Conservation (phyloP, 1,139 yeast genomes). For the Kluyveromyces sp. region DNA sequence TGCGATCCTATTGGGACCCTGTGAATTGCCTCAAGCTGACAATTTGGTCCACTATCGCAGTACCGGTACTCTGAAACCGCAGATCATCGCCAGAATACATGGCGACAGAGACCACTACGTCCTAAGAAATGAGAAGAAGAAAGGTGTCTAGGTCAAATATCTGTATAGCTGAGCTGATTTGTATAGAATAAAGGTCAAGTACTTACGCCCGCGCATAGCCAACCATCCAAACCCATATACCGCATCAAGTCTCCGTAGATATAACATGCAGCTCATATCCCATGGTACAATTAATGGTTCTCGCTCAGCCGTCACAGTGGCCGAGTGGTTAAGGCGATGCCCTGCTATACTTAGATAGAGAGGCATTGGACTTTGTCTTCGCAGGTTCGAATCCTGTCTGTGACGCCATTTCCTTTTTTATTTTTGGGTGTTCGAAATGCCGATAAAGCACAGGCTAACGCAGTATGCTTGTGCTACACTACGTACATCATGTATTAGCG, state of each 20-base stretch:
- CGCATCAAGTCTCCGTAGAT: too few species aligned
- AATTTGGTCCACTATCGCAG: background rate
- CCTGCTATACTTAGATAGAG: constrained; percentile 48
- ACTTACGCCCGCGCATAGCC: too few species aligned
- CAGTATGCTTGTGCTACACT: too few species aligned
- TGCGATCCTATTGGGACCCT: constrained; percentile 39
- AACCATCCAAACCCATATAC: too few species aligned
- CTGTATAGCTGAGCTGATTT: background rate
- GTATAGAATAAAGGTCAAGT: background rate
- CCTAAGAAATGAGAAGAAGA: constrained; percentile 33
- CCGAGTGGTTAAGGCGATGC: constrained; percentile 89
- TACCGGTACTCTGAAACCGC: constrained; percentile 21
- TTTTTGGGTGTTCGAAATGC: too few species aligned
- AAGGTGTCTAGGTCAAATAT: constrained; percentile 13
- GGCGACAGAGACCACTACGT: constrained; percentile 27
- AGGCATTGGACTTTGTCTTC: constrained; percentile 54
- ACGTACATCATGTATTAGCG: too few species aligned
- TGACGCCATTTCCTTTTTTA: constrained; percentile 36
- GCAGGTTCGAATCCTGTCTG: constrained; percentile 64
- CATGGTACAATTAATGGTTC: too few species aligned
- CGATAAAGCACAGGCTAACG: too few species aligned
- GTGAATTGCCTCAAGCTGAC: background rate
- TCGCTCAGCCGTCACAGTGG: constrained; percentile 50
- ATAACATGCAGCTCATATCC: too few species aligned
- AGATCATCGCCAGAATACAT: constrained; percentile 31